Base-by-base conservation (phyloP, 306 rosid genomes). In the Vicia villosa region DNA sequence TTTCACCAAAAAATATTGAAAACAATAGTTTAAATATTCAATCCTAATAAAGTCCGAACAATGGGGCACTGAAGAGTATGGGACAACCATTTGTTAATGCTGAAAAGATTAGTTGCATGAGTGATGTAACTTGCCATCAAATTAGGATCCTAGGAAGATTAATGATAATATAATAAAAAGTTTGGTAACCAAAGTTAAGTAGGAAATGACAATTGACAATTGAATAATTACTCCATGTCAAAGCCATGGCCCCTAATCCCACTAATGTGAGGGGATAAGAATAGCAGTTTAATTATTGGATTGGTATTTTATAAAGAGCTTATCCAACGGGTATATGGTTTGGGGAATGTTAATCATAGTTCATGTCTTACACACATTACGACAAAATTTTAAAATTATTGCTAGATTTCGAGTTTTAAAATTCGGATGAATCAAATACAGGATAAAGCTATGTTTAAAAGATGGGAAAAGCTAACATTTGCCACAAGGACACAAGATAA, bases 81-180 rank as follows among this genome's bases (percentile, higher is more conserved):
- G 77, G 41, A 26, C 63, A 69, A 74, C 77, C 70, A 69, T 41
- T 43, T 73, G 52, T 8, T 43, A 34, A 50, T 41, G 67, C 8
- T 20, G 66, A 68, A 73, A 51, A 69, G 47, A 68, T 50, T 13
- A 73, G 30, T 46, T 45, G 36, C 81, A 64, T 7, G 59, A 16
- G 43, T 43, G 63, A 71, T 77, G 77, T 66, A 58, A 59, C 76
- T 45, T 45, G 49, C 30, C 58, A 79, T 68, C 75, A 68, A 68
- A 54, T 62, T 54, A 42, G 28, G 79, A 32, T 5, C 43, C 21
- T 20, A 20, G 16, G 36, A 58, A 28, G 42, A 28, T 59, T 32
- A 73, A 60, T 15, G 22, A 56, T 46, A 36, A 72, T 8, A 8
- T 13, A 66, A 64, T 50, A 51, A 15, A 26, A 49, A 17, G 0